Evolutionary conservation across 1,139 yeast genomes (phyloP), one percentile per base, ranked within the genome.

Genomic region (Pichia sp.): DNA sequence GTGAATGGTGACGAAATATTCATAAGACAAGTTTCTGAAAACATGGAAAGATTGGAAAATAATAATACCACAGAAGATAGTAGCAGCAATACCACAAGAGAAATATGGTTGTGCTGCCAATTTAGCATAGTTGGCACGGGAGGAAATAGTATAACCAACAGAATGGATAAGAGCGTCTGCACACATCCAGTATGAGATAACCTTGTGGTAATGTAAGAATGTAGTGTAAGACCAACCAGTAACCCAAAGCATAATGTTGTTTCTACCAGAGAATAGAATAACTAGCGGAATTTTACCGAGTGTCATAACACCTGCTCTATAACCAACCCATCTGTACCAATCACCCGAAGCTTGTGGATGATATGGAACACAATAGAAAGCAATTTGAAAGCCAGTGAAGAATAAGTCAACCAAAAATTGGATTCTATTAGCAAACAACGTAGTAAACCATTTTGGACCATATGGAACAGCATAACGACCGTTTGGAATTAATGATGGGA

Each of bases 181-280:
- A 34, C 77, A 63, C 50, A 75, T 63, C n/a, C 74, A 60, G 46
- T 86, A 65, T 2, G 85, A 77, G 5, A 79, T 57, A 83, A 85
- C 79, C 52, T 82, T 68, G 59, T 83, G 89, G 54, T 72, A 75
- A 14, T 78, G 70, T 18, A 79, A 73, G 54, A 78, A 81, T 0
- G 81, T 72, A 9, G 82, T 71, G 55, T 72, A 77, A 38, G 80
- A 75, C 81, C 86, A 77, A 28, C 84, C 78, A 0, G 89, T 81
- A 15, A 79, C 44, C 68, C 72, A 72, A 51, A 78, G 73, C 33
- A 83, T 62, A 44, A 83, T 62, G 59, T 82, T 83, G 60, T 83
- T 83, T 53, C 89, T 68, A 5, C 87, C 85, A 0, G 82, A 85
- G 66, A 82, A 73, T 12, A 75, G 52, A 17, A 75, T 65, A 17